phyloP scores from a whole-genome alignment of 2,329 filamentous ascomycete species.

The Phaeosphaeriaceae sp. region DNA sequence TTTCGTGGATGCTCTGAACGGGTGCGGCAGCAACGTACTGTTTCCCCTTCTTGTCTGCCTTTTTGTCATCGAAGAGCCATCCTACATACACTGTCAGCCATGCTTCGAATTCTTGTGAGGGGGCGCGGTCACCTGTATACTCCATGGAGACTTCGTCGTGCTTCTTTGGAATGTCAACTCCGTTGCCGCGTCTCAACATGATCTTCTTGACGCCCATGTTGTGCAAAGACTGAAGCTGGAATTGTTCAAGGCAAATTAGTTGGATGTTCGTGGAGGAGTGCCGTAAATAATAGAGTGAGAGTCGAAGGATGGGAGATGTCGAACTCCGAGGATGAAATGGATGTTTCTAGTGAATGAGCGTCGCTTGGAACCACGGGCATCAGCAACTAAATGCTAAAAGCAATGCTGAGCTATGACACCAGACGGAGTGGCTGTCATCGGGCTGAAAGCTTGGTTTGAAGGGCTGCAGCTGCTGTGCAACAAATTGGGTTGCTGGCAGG shows the following conservation, averaged over 20 bases:
- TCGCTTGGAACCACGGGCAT: constrained; percentile 12
- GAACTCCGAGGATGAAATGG: not conserved
- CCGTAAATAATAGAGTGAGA: not conserved
- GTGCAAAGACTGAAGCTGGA: not conserved
- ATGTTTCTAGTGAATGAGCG: not conserved
- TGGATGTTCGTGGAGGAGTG: not conserved
- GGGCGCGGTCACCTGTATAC: constrained; percentile 70
- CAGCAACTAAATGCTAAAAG: constrained; percentile 30
- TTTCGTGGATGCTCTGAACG: not conserved
- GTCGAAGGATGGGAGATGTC: not conserved
- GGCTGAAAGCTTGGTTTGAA: constrained; percentile 31
- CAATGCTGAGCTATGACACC: constrained; percentile 23
- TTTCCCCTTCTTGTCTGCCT: constrained; percentile 70
- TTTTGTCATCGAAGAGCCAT: constrained; percentile 74
- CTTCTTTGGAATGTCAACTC: constrained; percentile 64
- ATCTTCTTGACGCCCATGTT: constrained; percentile 72
- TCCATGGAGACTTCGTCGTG: constrained; percentile 85
- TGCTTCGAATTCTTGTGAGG: not conserved
- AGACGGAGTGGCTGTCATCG: constrained; percentile 36
- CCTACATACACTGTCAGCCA: constrained; percentile 49
- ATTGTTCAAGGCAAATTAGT: not conserved
- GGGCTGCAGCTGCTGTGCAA: constrained; percentile 31
- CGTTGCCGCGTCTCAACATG: constrained; percentile 67
- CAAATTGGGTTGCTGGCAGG: constrained; percentile 36
- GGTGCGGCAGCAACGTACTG: constrained; percentile 64